Percentiles rank a stretch among this genome's conserved stretches.
Evolutionary conservation across 2,329 filamentous ascomycete genomes (phyloP).

Genomic region (Thielaviopsis euricoi): DNA sequence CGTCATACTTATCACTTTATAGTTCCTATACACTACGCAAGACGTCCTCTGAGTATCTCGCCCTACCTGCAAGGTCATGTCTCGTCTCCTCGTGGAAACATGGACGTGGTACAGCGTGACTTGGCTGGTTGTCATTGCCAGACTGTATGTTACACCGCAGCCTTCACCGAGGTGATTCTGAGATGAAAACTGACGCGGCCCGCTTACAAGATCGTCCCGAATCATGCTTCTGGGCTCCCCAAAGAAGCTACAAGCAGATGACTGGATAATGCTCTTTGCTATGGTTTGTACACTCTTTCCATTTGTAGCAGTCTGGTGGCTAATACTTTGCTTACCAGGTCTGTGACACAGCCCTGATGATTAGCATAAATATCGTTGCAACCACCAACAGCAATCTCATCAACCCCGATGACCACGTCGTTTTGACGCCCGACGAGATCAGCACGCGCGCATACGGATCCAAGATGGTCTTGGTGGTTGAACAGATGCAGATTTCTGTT

Average conservation of each 20-base stretch:
- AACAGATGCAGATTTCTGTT: conserved; percentile 43
- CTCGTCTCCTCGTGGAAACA: conserved; percentile 21
- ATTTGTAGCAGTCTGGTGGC: not conserved
- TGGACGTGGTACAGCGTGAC: conserved; percentile 30
- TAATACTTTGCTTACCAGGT: conserved; percentile 18
- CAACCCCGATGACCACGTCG: conserved; percentile 25
- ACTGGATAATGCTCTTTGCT: conserved; percentile 37
- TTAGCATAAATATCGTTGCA: conserved; percentile 36
- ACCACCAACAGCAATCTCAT: conserved; percentile 44
- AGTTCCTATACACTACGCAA: not conserved
- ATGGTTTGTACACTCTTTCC: conserved; percentile 23
- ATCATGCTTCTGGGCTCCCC: conserved; percentile 26
- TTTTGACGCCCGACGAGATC: conserved; percentile 29
- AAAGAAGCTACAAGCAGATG: conserved; percentile 34
- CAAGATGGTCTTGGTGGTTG: conserved; percentile 45
- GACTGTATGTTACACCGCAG: conserved; percentile 21
- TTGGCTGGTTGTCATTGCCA: conserved; percentile 21
- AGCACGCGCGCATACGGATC: conserved; percentile 31
- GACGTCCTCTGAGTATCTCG: not conserved
- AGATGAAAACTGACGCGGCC: not conserved
- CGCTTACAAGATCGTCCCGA: conserved; percentile 21
- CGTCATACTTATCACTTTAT: not conserved
- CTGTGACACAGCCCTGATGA: conserved; percentile 37
- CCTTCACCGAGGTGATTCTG: not conserved
- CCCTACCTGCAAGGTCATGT: conserved; percentile 14